A percentile compares a stretch with the other conserved stretches of the same genome.
Conservation (phyloP, 129 eudicot genomes). For the Kitagawia praeruptora region DNA sequence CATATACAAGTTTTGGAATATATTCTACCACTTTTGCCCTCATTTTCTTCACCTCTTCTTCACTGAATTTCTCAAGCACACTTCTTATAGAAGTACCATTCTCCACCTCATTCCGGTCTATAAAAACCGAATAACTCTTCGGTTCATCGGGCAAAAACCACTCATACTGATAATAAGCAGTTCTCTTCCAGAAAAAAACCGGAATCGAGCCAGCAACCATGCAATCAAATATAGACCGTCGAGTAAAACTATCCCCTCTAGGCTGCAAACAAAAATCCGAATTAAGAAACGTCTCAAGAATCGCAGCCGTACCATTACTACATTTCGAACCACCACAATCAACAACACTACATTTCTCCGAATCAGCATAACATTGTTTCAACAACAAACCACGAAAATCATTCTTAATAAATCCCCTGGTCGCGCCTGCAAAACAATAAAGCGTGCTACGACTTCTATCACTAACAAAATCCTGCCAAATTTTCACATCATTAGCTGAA, state of each 20-base stretch:
- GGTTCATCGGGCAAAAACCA: conserved; percentile 78
- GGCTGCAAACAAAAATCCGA: conserved; percentile 85
- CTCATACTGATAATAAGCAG: conserved; percentile 79
- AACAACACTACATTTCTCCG: conserved; percentile 65
- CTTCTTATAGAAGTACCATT: conserved; percentile 59
- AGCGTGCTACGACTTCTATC: conserved; percentile 37
- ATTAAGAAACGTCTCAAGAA: conserved; percentile 70
- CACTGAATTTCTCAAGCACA: conserved; percentile 44
- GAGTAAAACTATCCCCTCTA: conserved; percentile 83
- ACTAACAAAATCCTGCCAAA: conserved; percentile 73
- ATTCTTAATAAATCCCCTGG: conserved; percentile 68
- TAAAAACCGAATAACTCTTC: conserved; percentile 75
- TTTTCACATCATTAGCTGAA: conserved; percentile 35
- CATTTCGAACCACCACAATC: conserved; percentile 75
- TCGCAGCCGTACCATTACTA: conserved; percentile 52
- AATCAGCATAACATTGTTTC: conserved; percentile 47
- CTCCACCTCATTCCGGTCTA: conserved; percentile 58
- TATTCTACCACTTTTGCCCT: conserved; percentile 75
- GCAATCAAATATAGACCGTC: conserved; percentile 86
- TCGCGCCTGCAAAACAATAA: conserved; percentile 83
- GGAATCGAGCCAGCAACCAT: conserved; percentile 98
- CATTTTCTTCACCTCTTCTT: conserved; percentile 52
- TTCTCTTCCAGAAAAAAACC: conserved; percentile 83
- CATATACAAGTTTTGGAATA: conserved; percentile 67
- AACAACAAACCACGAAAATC: conserved; percentile 66